Conservation (phyloP, 257 asterid genomes). For the Scutellaria minor region DNA sequence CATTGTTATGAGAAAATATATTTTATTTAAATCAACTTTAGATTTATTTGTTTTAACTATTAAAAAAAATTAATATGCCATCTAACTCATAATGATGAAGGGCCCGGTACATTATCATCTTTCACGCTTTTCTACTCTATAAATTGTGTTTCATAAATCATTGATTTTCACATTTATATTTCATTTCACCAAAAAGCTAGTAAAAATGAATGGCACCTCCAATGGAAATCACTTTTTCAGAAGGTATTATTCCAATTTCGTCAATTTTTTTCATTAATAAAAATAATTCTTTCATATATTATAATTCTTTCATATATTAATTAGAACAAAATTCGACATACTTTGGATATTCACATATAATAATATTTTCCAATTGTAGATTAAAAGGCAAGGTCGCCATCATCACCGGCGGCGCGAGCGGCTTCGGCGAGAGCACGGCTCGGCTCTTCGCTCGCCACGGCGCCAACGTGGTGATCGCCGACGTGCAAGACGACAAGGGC, state of each 20-base stretch:
- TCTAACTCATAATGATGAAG: too few relatives aligned
- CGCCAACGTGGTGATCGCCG: constrained; percentile 76
- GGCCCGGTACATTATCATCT: neutral
- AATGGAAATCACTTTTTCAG: constrained; percentile 10
- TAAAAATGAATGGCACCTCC: constrained; percentile 29
- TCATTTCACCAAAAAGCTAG: neutral
- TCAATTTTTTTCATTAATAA: neutral
- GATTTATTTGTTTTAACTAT: too few relatives aligned
- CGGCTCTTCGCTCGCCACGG: constrained; percentile 65
- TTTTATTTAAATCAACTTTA: too few relatives aligned
- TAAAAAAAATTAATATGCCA: too few relatives aligned
- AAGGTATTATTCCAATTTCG: constrained; percentile 25
- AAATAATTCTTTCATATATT: neutral
- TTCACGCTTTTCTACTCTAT: neutral
- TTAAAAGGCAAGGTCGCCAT: constrained; percentile 80
- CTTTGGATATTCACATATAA: neutral
- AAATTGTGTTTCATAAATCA: constrained; percentile 18
- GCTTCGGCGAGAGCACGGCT: constrained; percentile 79
- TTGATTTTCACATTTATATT: neutral
- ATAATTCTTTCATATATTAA: too few relatives aligned
- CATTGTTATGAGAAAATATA: too few relatives aligned
- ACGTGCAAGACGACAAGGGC: constrained; percentile 72
- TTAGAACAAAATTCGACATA: too few relatives aligned
- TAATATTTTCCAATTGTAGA: constrained; percentile 34
- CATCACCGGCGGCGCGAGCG: constrained; percentile 89